Evolutionary conservation across 305 asterid species (phyloP).

Genomic region (Fraxinus floribunda): DNA sequence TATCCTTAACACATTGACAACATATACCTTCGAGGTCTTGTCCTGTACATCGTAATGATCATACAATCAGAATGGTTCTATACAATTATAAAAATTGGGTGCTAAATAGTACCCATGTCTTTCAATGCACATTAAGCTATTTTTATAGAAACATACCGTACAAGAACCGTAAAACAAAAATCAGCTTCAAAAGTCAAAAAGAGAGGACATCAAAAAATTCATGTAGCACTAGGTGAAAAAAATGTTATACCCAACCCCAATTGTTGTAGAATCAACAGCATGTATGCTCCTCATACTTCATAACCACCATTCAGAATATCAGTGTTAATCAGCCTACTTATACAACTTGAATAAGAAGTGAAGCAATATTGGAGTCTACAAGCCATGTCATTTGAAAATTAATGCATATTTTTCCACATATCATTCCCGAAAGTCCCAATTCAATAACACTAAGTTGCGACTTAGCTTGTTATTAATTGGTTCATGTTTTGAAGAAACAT

Average conservation of each 20-base stretch:
- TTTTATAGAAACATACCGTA: neutral
- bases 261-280: neutral
- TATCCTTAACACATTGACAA: neutral
- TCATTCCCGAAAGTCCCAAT: neutral
- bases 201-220: neutral
- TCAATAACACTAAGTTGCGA: neutral
- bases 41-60: neutral
- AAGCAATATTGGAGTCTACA: neutral
- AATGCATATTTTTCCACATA: neutral
- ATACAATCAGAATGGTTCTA: neutral
- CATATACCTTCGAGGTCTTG: neutral
- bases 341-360: neutral
- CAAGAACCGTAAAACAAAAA: neutral
- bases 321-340: neutral
- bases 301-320: neutral
- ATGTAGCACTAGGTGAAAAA: neutral
- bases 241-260: neutral
- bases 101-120: neutral
- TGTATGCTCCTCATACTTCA: neutral
- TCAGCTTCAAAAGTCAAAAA: neutral
- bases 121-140: neutral
- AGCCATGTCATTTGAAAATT: neutral
- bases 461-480: neutral
- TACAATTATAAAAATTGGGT: neutral
- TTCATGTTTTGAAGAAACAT: no score